These are phyloP conservation scores for Fusarium avenaceum DNA, from an alignment of 2,329 filamentous ascomycete genomes.

Conservation along the genomic window DNA sequence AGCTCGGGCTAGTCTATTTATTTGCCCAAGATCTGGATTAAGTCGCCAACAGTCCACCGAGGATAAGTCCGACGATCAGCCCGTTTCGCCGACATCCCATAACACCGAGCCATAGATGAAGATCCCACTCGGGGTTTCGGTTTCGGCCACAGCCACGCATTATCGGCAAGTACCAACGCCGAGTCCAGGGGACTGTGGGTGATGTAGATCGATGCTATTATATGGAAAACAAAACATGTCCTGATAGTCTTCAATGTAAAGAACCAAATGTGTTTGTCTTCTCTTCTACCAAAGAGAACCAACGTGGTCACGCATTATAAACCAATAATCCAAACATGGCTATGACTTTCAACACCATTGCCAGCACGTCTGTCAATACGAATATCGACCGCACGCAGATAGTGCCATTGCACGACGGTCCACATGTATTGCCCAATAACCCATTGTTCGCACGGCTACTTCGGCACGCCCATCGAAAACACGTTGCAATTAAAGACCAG, in stretches of 20 bases:
- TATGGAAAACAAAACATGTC: neutral
- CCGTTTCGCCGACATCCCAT: neutral
- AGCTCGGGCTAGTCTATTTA: neutral
- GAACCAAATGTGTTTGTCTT: neutral
- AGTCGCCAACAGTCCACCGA: too few relatives aligned
- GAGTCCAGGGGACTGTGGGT: neutral
- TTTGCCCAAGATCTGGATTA: neutral
- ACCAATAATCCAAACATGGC: neutral
- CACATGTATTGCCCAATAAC: conserved; percentile 1
- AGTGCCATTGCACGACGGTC: neutral
- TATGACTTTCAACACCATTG: neutral
- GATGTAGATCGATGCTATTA: neutral
- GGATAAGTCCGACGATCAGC: too few relatives aligned
- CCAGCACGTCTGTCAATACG: neutral
- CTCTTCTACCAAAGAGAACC: neutral
- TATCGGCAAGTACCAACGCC: neutral
- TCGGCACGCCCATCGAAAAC: neutral
- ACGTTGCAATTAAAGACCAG: neutral
- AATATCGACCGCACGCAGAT: neutral
- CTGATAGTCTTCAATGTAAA: neutral
- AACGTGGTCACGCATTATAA: neutral
- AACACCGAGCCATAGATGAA: neutral
- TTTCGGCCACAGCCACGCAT: neutral
- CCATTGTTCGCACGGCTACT: neutral
- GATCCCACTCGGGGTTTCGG: neutral